phyloP scores from a whole-genome alignment of 257 asterid genomes.

The Rubia yunnanensis region DNA sequence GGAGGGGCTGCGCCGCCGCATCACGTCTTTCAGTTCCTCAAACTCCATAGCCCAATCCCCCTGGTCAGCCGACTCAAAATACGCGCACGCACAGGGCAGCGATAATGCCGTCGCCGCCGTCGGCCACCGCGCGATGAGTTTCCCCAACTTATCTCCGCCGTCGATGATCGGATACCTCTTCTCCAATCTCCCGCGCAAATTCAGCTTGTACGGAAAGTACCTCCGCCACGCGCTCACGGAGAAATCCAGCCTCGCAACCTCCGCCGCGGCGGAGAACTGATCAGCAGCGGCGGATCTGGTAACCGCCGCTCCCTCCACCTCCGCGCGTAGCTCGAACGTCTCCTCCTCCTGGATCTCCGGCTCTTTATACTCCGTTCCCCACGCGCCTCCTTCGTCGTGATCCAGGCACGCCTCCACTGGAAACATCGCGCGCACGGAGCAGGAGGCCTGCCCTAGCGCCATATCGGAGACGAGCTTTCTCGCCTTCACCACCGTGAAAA shows the following conservation, averaged over 20 bases:
- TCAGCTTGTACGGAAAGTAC: neutral
- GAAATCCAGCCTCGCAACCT: neutral
- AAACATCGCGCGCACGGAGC: neutral
- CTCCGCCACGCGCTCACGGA: neutral
- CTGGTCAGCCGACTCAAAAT: too few relatives aligned
- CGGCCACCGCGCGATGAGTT: neutral
- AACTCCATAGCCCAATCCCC: conserved; percentile 5
- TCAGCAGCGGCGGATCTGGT: neutral
- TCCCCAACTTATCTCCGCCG: neutral
- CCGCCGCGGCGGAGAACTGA: neutral
- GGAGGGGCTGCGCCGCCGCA: neutral
- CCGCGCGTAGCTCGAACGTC: neutral
- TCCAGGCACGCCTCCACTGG: neutral
- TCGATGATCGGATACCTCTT: neutral
- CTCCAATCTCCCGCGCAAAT: neutral
- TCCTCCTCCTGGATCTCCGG: conserved; percentile 4
- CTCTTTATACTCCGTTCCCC: neutral
- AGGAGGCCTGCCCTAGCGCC: neutral
- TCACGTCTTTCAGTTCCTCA: neutral
- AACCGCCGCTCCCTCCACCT: neutral
- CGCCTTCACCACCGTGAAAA: neutral
- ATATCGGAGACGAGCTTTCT: neutral
- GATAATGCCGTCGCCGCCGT: neutral
- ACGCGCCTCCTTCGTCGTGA: too few relatives aligned
- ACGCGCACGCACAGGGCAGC: neutral